A percentile compares a stretch with the other conserved stretches of the same genome.
phyloP scores from a whole-genome alignment of 352 stramenopile species.

The Peronospora farinosa region DNA sequence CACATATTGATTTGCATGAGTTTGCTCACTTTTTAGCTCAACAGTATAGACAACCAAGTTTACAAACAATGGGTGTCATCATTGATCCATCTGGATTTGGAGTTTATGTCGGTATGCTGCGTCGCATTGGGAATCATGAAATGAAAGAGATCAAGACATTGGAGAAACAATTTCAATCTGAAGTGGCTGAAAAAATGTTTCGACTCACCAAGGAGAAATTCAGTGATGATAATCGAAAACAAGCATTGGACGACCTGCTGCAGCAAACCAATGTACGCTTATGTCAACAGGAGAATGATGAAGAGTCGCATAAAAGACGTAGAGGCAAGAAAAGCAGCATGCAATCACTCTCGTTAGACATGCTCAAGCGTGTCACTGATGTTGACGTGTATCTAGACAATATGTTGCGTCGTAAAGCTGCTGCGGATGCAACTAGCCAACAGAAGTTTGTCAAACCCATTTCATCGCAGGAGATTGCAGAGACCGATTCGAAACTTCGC shows the following conservation, averaged over 20 bases:
- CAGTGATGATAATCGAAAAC: conserved; percentile 69
- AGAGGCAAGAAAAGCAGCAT: conserved; percentile 25
- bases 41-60: conserved; percentile 55
- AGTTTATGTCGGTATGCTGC: conserved; percentile 72
- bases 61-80: conserved; percentile 54
- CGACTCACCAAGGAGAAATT: conserved; percentile 83
- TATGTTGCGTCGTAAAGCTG: conserved; percentile 54
- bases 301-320: conserved; percentile 11
- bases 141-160: conserved; percentile 75
- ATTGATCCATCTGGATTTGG: conserved; percentile 66
- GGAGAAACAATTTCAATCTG: conserved; percentile 75
- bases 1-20: conserved; percentile 55
- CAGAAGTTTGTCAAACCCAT: conserved; percentile 37
- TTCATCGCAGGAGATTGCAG: conserved; percentile 61
- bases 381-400: conserved; percentile 83
- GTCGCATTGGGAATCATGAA: conserved; percentile 65
- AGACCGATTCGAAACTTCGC: conserved; percentile 69
- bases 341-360: conserved; percentile 68
- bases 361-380: conserved; percentile 74
- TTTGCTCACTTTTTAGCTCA: conserved; percentile 71
- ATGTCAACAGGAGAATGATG: conserved; percentile 12
- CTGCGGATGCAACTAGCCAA: conserved; percentile 24
- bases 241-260: conserved; percentile 59
- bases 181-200: conserved; percentile 73
- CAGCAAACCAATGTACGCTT: conserved; percentile 26